Evolutionary conservation across 2,329 filamentous ascomycete species (phyloP).

Genomic region (Talaromyces sp.): DNA sequence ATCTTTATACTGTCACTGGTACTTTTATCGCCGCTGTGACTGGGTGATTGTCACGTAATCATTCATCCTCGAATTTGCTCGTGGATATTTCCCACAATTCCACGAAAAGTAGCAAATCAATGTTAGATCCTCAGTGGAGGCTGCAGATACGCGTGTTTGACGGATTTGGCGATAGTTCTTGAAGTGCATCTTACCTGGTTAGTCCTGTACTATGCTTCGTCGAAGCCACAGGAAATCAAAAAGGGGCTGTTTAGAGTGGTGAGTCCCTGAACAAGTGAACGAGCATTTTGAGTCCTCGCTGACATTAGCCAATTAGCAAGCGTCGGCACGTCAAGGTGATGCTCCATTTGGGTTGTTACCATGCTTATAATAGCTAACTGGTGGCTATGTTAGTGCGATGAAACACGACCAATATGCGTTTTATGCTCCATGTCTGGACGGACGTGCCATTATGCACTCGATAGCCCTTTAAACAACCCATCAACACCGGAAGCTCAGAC

Average conservation of each 20-base stretch:
- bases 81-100: not conserved
- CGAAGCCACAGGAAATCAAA: conserved; percentile 15
- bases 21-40: not conserved
- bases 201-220: conserved; percentile 3
- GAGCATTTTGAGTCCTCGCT: not conserved
- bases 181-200: not conserved
- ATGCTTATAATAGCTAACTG: not conserved
- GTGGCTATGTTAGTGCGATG: conserved; percentile 4
- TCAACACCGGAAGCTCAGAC: not conserved
- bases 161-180: not conserved
- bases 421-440: conserved; percentile 13
- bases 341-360: not conserved
- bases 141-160: not conserved
- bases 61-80: not conserved
- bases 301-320: conserved; percentile 6
- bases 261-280: not conserved
- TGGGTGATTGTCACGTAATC: not conserved
- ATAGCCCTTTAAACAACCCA: not conserved
- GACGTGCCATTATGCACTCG: conserved; percentile 8
- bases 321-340: conserved; percentile 15
- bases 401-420: conserved; percentile 11
- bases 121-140: not conserved
- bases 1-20: not conserved
- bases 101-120: not conserved
- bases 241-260: conserved; percentile 15